Evolutionary conservation across 192 early-diverging fungal species (phyloP), one percentile per base, ranked within the genome.

Genomic region (Podila epicladia): DNA sequence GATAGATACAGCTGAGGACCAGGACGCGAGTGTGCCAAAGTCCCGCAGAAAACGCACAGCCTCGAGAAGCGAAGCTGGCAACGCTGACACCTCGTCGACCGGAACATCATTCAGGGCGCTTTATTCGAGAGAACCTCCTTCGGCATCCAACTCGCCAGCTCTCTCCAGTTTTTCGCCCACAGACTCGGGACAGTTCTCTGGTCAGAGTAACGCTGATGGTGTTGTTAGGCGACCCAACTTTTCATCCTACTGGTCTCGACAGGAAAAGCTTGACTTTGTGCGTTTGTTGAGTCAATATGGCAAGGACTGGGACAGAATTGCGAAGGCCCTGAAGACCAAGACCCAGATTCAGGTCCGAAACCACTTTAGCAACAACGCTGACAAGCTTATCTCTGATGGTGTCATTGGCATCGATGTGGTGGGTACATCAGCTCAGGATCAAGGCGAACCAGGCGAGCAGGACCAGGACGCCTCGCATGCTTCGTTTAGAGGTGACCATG

Each of bases 201-300:
- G 60, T 20, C 62, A 65, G 11, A 26, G 15, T 8, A 73, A 33
- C 49, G 51, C 45, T 24, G 77, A 80, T 29, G 71, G 71, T 53
- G 29, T 62, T 22, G 38, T 38, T 4, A 71, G 71, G 11, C 69
- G 77, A 17, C 58, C 83, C 15, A 70, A 85, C 15, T 90, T 87
- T 66, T 94, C 93, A 29, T 96, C 96, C 1, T 96, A 96, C 69
- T 98, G 96, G 96, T 92, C 95, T n/a, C 86, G 90, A 9, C 87
- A 88, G 24, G 96, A 98, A 72, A 90, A 90, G 32, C 76, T 85
- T 3, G 91, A 92, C 37, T 98, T 98, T 67, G 60, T 86, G 49
- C 85, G 90, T 13, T 90, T 88, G 45, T 58, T 95, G 38, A 82
- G 73, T 24, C 65, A 82, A 0, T 83, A 91, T 67, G 96, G 96